Evolutionary conservation across 306 rosid genomes (phyloP), one percentile per base, ranked within the genome.

Genomic region (Arachis hypogaea): DNA sequence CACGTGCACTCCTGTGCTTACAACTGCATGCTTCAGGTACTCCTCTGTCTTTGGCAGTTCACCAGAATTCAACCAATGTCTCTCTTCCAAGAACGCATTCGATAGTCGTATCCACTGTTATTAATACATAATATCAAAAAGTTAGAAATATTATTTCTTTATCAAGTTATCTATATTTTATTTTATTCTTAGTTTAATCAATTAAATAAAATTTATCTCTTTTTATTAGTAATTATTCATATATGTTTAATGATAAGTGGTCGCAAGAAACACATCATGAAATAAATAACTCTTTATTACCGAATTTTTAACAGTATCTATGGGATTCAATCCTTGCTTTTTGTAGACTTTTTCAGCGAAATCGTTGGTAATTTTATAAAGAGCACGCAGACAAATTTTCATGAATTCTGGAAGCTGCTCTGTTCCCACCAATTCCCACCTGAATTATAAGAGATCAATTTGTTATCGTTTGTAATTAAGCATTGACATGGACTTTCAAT

Each of bases 1-100:
- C 10, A 69, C 76, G 5, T 85, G 85, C 9, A 82, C 86, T 12
- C 88, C 88, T 5, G 85, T 12, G 66, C 82, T 82, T 5, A 79
- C 63, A 10, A 73, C 3, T 18, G 66, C 82, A 67, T 79, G 81
- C 44, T 70, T 62, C 73, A 84, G 63, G 42, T 84, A 86, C 29
- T 79, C 80, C 43, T 84, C 73, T 4, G 60, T 18, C 42, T 69
- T 74, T 57, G 83, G 86, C n/a, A 73, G 36, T 12, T 79, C 30
- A 29, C 81, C 83, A 1, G 41, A 12, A 3, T 62, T 66, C 59
- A 84, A 38, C 86, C 88, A 81, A 30, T 57, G 47, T 47, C 83
- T 71, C 72, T 86, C 90, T 50, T 69, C 28, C 3, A 81, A 38
- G 69, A 82, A 81, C 1, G 90, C 85, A 7, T 82, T 71, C 78